phyloP scores from a whole-genome alignment of 345 rosid species.

The Rhodamnia argentea region DNA sequence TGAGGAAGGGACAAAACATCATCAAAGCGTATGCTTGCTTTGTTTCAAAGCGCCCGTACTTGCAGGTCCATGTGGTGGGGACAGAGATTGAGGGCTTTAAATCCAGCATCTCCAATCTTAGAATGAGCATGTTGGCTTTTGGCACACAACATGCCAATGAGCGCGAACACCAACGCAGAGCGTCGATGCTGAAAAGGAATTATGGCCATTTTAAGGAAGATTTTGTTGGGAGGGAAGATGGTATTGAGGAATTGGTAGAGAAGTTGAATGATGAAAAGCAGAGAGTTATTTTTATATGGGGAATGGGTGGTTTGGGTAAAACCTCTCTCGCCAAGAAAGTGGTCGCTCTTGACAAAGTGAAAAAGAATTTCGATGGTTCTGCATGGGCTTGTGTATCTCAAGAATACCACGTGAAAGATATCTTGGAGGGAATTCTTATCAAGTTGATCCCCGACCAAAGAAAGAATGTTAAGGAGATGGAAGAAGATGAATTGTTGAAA shows the following conservation, averaged over 20 bases:
- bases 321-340: slow-evolving; percentile 35
- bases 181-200: background rate
- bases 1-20: background rate
- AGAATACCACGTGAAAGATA: slow-evolving; percentile 14
- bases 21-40: background rate
- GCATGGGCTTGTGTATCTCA: slow-evolving; percentile 37
- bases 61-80: slow-evolving; percentile 9
- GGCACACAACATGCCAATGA: background rate
- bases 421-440: slow-evolving; percentile 19
- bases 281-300: slow-evolving; percentile 17
- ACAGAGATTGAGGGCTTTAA: slow-evolving; percentile 13
- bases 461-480: slow-evolving; percentile 15
- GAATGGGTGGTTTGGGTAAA: slow-evolving; percentile 51
- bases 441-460: slow-evolving; percentile 10
- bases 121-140: slow-evolving; percentile 17
- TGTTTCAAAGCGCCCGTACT: background rate
- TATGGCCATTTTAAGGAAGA: slow-evolving; percentile 16
- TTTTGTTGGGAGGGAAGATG: slow-evolving; percentile 22
- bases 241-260: slow-evolving; percentile 3
- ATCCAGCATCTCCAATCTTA: slow-evolving; percentile 16
- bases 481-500: slow-evolving; percentile 15
- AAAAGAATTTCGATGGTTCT: slow-evolving; percentile 7
- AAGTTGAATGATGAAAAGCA: background rate
- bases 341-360: slow-evolving; percentile 4
- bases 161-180: background rate